Base-by-base conservation (phyloP, 306 rosid species). In the Cucumis hystrix region DNA sequence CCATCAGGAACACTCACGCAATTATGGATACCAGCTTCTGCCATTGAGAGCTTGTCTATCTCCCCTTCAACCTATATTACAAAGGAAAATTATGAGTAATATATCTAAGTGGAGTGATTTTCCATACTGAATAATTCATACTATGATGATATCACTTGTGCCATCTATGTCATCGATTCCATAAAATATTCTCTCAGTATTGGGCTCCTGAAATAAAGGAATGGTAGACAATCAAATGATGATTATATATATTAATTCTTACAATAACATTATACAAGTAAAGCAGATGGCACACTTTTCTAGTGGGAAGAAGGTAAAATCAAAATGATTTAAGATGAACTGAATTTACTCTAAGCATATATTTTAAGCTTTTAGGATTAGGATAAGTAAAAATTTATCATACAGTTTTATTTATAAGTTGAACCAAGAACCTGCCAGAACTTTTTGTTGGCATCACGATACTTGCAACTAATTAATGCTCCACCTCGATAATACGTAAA, bases 1-100 rank as follows among this genome's bases (percentile, higher is more conserved):
- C 99, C 99, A 80, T 95, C 96, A 60, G 99, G 99, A 78, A 95
- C 99, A 86, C 97, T 95, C 57, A 92, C 91, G 28, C 99, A 95
- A 80, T 95, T 95, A 69, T 77, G 82, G 81, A 87, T 85, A 66
- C 99, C 99, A 83, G 99, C 97, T 87, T 95, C 99, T 89, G 92
- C 99, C 96, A 92, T 83, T 55, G 99, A 93, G 84, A 95, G 97
- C 88, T 95, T 92, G 87, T 95, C 97, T 82, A 95, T 89, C 80
- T 95, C 97, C 35, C 99, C 99, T 89, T 95, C 99, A 77, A 95
- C 99, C 99, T 95, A 87, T 77, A 59, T 75, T 45, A 21, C 5
- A 65, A 25, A 72, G 54, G 20, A 66, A 25, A 55, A n/a, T 68
- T 75, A 11, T 59, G 80, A 49, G 82, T 35, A 80, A 41, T 62